Evolutionary conservation across 768 basidiomycete genomes (phyloP), one percentile per base, ranked within the genome.

Genomic region (Xerocomus spinulosus): DNA sequence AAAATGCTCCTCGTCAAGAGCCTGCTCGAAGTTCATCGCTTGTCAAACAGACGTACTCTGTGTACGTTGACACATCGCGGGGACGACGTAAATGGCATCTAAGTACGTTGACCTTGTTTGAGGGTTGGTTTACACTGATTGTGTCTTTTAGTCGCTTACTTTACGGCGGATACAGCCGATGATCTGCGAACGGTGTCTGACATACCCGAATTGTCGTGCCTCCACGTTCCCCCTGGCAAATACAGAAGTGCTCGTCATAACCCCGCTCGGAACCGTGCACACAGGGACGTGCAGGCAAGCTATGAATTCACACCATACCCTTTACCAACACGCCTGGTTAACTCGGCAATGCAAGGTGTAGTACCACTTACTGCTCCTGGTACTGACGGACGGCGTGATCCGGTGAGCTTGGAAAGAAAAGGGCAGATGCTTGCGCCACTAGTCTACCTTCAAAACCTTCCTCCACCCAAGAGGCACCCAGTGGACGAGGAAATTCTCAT

Each of bases 51-150:
- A 89, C 87, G 0, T 90, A 87, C 61, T 87, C 85, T 8, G 86
- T 86, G 24, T 85, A 75, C 55, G 83, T 87, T 30, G 75, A 83
- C n/a, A 82, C 79, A 3, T 57, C 74, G 17, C 67, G 72, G 46
- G 85, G 85, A n/a, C 76, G 77, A 48, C 74, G 82, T 53, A 90
- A 90, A 57, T 89, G 87, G 87, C 87, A 90, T 56, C 73, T 90
- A 26, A 88, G 87, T 87, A 63, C 44, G 83, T 68, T 33, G 13
- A 49, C 37, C 52, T 55, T 20, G 42, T 46, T 36, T 29, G 30
- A n/a, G 28, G n/a, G 13, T 37, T 37, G 45, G 40, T 30, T 49
- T 24, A 33, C 13, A 12, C 44, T 55, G 18, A 57, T 39, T 18
- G 18, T 24, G 20, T 23, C 25, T 40, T 42, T 9, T 55, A 90